Base-by-base conservation (phyloP, 2,329 filamentous ascomycete species). In the Biscogniauxia sp. region DNA sequence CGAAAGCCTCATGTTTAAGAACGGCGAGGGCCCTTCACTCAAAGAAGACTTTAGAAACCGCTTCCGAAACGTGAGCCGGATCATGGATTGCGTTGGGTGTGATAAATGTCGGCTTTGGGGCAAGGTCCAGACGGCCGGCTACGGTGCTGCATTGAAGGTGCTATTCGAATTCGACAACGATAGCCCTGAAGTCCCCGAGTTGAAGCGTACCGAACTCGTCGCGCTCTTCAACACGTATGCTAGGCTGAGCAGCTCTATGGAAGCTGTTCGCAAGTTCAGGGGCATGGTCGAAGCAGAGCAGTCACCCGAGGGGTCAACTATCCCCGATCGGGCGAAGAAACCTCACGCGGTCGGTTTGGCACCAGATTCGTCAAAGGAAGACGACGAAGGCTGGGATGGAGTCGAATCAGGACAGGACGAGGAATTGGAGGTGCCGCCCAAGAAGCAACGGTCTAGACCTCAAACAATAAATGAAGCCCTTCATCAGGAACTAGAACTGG, bases 81-180 rank as follows among this genome's bases (percentile, higher is more conserved):
- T 98, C 66, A 99, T 99, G 95, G 95, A 99, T 76, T 99, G 95
- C 69, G 94, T 98, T 20, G 95, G 95, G 52, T 99, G 95, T 76
- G 95, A 99, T 79, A 99, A 99, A 79, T 99, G 95, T 78, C 88
- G 95, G 8, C 87, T 99, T 2, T 99, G 95, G 95, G 95, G 95
- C 54, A 99, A 99, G 78, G 79, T 99, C 45, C 95, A 99, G 78
- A 96, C 93, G 0, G 91, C 91, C 13, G 95, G 95, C 2, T 98
- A 97, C 73, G 95, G 95, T 55, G 92, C 95, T 0, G 95, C 95
- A 0, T 80, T 99, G 64, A 99, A 99, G 78, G 89, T 99, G 4
- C 83, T 99, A 1, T 99, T 99, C 70, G 95, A 99, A 75, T 95
- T 93, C 64, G 93, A 96, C 70, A 84, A 85, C 54, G 76, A 80